A percentile compares a stretch with the other conserved stretches of the same genome.
phyloP scores from a whole-genome alignment of 352 stramenopile species.

The Globisporangium cederbergense region DNA sequence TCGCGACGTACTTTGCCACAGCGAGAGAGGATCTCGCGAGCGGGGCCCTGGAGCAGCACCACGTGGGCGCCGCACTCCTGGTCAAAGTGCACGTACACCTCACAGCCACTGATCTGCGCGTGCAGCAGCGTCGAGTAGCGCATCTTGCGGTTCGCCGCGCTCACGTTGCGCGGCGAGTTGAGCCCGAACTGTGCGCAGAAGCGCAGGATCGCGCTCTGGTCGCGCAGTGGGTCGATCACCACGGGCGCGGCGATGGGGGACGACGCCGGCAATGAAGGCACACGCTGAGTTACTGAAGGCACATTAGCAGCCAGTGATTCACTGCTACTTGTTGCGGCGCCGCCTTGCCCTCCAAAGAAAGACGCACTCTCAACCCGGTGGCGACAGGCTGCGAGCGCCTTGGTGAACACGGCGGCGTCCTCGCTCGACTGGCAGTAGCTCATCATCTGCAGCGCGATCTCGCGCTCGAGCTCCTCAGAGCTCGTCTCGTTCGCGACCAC shows the following conservation, averaged over 20 bases:
- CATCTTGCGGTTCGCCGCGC: constrained; percentile 23
- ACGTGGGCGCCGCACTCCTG: constrained; percentile 43
- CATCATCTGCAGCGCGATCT: constrained; percentile 43
- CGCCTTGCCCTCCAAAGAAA: neutral
- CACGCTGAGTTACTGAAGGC: constrained; percentile 6
- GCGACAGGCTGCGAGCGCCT: constrained; percentile 39
- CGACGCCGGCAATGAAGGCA: constrained; percentile 33
- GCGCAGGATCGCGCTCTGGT: constrained; percentile 44
- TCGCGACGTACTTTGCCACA: constrained; percentile 40
- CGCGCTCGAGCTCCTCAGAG: constrained; percentile 41
- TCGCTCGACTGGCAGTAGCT: constrained; percentile 28
- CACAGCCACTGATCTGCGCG: constrained; percentile 43
- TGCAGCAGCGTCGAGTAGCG: constrained; percentile 41
- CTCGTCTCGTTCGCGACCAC: constrained; percentile 38
- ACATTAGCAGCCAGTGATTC: neutral
- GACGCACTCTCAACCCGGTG: constrained; percentile 27
- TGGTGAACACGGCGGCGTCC: constrained; percentile 38
- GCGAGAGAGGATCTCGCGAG: constrained; percentile 45
- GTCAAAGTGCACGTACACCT: constrained; percentile 60
- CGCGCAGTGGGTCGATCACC: constrained; percentile 38
- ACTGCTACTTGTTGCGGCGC: neutral
- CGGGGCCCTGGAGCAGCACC: constrained; percentile 41
- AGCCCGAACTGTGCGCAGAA: constrained; percentile 41
- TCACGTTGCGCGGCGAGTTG: constrained; percentile 22
- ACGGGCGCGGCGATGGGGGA: constrained; percentile 37